Percentiles rank a stretch among this genome's conserved stretches.
phyloP scores from a whole-genome alignment of 345 rosid genomes.

The Kernera saxatilis region DNA sequence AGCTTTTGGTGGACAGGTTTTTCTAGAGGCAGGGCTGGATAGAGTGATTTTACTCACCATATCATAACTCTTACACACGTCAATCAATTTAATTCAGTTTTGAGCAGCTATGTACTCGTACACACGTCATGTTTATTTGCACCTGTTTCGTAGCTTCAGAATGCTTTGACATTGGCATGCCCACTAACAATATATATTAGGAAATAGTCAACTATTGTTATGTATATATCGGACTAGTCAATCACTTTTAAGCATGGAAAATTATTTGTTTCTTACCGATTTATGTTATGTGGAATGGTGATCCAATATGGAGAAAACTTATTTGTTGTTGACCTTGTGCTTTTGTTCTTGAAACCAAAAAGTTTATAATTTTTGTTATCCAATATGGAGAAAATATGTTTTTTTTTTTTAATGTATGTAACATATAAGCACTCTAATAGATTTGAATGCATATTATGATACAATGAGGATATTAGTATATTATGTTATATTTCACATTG shows the following conservation, averaged over 20 bases:
- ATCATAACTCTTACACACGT: constrained; percentile 2
- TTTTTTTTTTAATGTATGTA: neutral
- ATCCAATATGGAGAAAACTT: neutral
- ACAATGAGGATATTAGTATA: too few relatives aligned
- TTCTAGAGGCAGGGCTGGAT: too few relatives aligned
- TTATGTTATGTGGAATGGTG: neutral
- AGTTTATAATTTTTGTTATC: neutral
- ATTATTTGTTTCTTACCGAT: neutral
- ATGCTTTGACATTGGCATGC: neutral
- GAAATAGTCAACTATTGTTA: neutral
- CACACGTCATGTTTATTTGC: neutral
- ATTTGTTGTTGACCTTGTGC: neutral
- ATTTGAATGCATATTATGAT: too few relatives aligned
- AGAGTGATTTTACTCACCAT: too few relatives aligned
- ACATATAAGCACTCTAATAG: too few relatives aligned
- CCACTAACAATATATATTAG: neutral
- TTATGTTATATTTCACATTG: too few relatives aligned
- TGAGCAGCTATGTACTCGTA: neutral
- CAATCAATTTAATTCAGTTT: neutral
- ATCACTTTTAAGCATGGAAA: neutral
- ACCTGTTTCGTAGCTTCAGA: neutral
- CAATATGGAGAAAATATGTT: neutral
- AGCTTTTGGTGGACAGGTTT: too few relatives aligned
- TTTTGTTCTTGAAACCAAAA: neutral
- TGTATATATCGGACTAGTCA: neutral